These are phyloP conservation scores for Apiospora kogelbergensis DNA, from an alignment of 2,329 filamentous ascomycete genomes.

Conservation along the genomic window DNA sequence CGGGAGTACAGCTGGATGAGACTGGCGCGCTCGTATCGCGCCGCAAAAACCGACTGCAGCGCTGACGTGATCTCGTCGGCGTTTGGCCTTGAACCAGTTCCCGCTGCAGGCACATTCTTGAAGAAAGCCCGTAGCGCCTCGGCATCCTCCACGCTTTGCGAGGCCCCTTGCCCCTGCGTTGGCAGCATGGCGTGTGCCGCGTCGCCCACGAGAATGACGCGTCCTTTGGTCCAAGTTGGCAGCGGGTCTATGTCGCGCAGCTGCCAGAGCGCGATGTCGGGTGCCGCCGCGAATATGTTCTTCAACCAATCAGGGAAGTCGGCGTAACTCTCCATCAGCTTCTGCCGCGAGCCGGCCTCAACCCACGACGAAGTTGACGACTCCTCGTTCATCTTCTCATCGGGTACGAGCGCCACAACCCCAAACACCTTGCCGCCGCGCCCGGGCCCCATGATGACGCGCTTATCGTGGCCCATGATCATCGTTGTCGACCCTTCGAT, in stretches of 20 bases:
- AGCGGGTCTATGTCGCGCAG: conserved; percentile 43
- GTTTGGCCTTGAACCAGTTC: conserved; percentile 4
- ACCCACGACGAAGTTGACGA: conserved; percentile 36
- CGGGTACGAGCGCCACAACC: conserved; percentile 44
- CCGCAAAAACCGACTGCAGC: conserved; percentile 22
- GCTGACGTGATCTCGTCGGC: conserved; percentile 21
- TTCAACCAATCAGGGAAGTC: conserved; percentile 42
- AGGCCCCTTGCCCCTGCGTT: conserved; percentile 40
- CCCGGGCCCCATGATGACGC: conserved; percentile 47
- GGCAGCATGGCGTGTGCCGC: conserved; percentile 29
- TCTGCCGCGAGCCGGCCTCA: conserved; percentile 33
- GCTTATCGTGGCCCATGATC: conserved; percentile 40
- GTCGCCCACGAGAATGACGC: conserved; percentile 17
- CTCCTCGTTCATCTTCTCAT: conserved; percentile 39
- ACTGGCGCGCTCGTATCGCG: conserved; percentile 36
- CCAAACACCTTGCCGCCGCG: conserved; percentile 40
- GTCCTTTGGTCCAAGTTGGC: conserved; percentile 33
- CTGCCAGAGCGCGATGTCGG: conserved; percentile 42
- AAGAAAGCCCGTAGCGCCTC: conserved; percentile 34
- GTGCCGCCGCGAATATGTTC: conserved; percentile 29
- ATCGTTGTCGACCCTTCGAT: conserved; percentile 42
- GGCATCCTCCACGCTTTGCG: conserved; percentile 40
- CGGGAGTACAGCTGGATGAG: conserved; percentile 42
- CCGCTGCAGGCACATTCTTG: conserved; percentile 16
- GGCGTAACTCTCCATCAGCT: conserved; percentile 39